Evolutionary conservation across 345 rosid genomes (phyloP).

Genomic region (Lumnitzera racemosa): DNA sequence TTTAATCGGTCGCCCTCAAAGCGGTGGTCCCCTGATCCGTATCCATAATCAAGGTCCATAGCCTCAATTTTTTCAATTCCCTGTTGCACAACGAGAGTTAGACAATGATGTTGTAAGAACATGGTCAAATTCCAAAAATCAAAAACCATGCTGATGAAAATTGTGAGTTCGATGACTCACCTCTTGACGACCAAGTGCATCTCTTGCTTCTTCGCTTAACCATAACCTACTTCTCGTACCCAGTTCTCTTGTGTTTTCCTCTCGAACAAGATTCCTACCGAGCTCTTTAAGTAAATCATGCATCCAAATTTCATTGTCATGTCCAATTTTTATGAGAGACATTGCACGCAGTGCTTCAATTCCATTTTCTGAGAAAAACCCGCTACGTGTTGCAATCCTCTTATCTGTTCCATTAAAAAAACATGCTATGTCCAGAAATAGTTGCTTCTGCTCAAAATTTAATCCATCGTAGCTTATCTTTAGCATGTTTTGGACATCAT

Average conservation of each 20-base stretch:
- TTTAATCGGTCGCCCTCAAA: too few relatives aligned
- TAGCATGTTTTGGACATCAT: background rate
- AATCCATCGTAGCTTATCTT: background rate
- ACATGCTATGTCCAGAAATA: too few relatives aligned
- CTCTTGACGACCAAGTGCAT: background rate
- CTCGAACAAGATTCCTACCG: background rate
- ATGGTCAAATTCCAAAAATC: background rate
- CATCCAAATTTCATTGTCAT: background rate
- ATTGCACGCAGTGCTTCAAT: background rate
- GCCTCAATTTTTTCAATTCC: background rate
- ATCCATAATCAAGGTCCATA: background rate
- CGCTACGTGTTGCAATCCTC: background rate
- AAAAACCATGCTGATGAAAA: background rate
- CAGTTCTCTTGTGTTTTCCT: background rate
- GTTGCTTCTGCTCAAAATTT: background rate
- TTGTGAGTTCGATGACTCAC: constrained; percentile 1
- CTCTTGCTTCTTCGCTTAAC: background rate
- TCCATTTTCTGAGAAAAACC: too few relatives aligned
- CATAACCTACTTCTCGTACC: constrained; percentile 13
- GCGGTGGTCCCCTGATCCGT: accelerated
- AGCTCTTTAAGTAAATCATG: background rate
- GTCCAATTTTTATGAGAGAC: background rate
- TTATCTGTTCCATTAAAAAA: background rate
- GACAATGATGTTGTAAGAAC: too few relatives aligned
- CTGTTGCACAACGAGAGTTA: background rate